phyloP scores from a whole-genome alignment of 73 alveolate genomes.

The Uronychia setigera region DNA sequence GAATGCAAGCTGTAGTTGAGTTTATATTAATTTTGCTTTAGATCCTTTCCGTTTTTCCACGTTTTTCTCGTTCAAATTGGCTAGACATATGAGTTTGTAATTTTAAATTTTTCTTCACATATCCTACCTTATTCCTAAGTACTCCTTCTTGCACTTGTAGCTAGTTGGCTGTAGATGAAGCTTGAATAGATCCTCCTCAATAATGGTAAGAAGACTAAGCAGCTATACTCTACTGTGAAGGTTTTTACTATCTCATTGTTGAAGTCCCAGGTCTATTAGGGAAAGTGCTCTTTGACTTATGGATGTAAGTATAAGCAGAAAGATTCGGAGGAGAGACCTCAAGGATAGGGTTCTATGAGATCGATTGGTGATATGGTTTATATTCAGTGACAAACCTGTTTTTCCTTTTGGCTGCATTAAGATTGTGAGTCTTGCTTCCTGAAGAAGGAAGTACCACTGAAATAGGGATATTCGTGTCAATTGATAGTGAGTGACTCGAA shows the following conservation, averaged over 20 bases:
- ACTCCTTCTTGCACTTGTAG: neutral
- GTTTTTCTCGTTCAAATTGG: neutral
- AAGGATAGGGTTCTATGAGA: neutral
- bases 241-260: neutral
- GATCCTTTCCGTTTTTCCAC: too few relatives aligned
- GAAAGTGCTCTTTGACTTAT: neutral
- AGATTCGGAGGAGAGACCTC: neutral
- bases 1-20: too few relatives aligned
- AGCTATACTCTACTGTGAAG: neutral
- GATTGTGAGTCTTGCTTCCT: neutral
- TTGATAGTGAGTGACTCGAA: neutral
- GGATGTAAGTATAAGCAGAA: neutral
- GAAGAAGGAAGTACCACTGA: neutral
- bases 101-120: neutral
- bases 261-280: neutral
- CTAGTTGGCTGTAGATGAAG: too few relatives aligned
- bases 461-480: neutral
- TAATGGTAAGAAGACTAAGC: too few relatives aligned
- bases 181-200: too few relatives aligned
- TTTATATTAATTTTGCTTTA: too few relatives aligned
- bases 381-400: neutral
- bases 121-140: neutral
- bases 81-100: neutral
- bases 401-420: neutral
- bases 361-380: too few relatives aligned